These are phyloP conservation scores for Ceratocystis cubensis DNA, from an alignment of 2,329 filamentous ascomycete species.

Conservation along the genomic window DNA sequence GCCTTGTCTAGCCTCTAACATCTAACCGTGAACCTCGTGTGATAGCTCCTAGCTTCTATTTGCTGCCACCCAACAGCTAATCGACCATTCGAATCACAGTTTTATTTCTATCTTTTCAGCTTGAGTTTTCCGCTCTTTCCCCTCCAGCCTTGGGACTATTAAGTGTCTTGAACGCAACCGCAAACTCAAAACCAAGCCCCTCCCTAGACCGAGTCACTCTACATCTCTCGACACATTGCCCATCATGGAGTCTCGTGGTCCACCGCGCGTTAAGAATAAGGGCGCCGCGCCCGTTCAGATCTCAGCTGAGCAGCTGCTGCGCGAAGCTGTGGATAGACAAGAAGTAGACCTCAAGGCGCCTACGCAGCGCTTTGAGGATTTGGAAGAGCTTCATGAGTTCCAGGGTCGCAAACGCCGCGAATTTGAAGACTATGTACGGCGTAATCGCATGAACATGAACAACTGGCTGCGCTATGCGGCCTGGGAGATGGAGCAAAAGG, in stretches of 20 bases:
- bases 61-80: too few species aligned
- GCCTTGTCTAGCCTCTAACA: not conserved
- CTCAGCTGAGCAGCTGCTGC: conserved; percentile 89
- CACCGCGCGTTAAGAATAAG: conserved; percentile 98
- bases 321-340: conserved; percentile 93
- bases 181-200: too few species aligned
- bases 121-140: too few species aligned
- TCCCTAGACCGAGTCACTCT: not conserved
- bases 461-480: conserved; percentile 98
- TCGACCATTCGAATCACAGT: too few species aligned
- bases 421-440: conserved; percentile 94
- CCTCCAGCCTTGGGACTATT: not conserved
- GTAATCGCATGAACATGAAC: conserved; percentile 90
- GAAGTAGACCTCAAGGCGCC: conserved; percentile 79
- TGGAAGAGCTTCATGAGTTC: conserved; percentile 96
- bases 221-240: not conserved
- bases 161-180: not conserved
- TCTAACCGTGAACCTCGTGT: too few species aligned
- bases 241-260: conserved; percentile 81
- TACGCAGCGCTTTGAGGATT: conserved; percentile 85
- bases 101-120: not conserved
- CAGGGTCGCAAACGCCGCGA: conserved; percentile 92
- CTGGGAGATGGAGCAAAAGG: conserved; percentile 97
- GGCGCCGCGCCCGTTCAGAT: conserved; percentile 82
- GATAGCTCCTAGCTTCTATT: not conserved